These are phyloP conservation scores for Talaromyces sp. DNA, from an alignment of 2,329 filamentous ascomycete species.

Conservation along the genomic window DNA sequence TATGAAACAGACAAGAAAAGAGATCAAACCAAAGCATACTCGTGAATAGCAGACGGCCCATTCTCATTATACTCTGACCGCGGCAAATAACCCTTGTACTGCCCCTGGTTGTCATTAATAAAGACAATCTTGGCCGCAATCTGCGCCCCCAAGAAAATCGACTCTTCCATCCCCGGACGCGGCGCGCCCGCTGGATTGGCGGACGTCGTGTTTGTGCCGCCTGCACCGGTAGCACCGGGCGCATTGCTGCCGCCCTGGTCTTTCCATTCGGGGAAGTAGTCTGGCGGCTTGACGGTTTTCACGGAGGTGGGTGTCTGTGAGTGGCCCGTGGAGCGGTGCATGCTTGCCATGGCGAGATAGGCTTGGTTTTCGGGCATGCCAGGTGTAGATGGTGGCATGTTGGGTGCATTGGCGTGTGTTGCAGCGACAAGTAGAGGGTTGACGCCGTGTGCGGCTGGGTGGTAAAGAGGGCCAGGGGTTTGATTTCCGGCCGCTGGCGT, in stretches of 20 bases:
- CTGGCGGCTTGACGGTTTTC: conserved; percentile 71
- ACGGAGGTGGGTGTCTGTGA: conserved; percentile 79
- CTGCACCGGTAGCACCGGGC: conserved; percentile 28
- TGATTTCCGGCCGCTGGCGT: conserved; percentile 58
- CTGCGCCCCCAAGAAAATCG: conserved; percentile 81
- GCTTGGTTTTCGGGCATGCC: conserved; percentile 26
- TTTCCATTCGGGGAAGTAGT: conserved; percentile 89
- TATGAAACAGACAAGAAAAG: background rate
- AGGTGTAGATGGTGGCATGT: conserved; percentile 31
- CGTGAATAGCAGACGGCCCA: conserved; percentile 63
- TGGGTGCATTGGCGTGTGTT: conserved; percentile 53
- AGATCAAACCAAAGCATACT: conserved; percentile 38
- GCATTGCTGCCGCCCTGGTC: conserved; percentile 52
- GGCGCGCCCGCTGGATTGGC: conserved; percentile 43
- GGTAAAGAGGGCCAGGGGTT: conserved; percentile 50
- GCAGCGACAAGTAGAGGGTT: conserved; percentile 91
- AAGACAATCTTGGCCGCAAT: conserved; percentile 76
- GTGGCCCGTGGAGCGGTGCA: conserved; percentile 58
- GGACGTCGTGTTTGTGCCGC: conserved; percentile 18
- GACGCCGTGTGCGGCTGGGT: conserved; percentile 61
- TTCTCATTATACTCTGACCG: conserved; percentile 66
- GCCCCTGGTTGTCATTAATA: conserved; percentile 60
- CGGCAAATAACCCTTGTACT: conserved; percentile 66
- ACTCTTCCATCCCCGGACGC: conserved; percentile 65
- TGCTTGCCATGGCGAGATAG: conserved; percentile 26